Evolutionary conservation across 1,284 basidiomycete species (phyloP).

Genomic region (Cryptococcus floricola): DNA sequence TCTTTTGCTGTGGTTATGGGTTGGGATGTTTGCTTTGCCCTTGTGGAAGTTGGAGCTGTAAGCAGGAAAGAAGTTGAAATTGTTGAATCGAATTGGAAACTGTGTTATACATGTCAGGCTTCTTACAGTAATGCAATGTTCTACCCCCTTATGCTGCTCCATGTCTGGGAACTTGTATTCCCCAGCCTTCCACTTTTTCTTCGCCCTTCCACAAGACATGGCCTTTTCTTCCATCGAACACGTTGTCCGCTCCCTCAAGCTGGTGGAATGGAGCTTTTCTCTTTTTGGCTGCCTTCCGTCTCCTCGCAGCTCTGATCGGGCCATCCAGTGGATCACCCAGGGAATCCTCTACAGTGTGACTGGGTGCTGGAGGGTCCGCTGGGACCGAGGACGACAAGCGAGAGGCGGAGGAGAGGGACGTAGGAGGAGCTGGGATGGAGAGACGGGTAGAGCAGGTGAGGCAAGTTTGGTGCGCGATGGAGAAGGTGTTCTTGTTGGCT

Average conservation of each 20-base stretch:
- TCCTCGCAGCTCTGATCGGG: constrained; percentile 17
- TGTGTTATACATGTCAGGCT: background rate
- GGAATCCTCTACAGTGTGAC: too few relatives aligned
- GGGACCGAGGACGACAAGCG: too few relatives aligned
- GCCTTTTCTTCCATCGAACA: constrained; percentile 3
- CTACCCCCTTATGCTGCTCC: background rate
- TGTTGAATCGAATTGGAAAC: background rate
- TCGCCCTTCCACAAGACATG: constrained; percentile 23
- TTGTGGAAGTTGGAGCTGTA: constrained; percentile 31
- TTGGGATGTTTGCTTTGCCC: constrained; percentile 32
- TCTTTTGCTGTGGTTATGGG: constrained; percentile 37
- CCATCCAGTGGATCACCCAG: constrained; percentile 23
- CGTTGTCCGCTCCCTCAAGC: background rate
- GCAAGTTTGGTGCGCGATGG: constrained; percentile 28
- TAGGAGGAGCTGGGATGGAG: constrained; percentile 20
- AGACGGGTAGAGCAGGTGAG: constrained; percentile 19
- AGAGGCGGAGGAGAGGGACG: background rate
- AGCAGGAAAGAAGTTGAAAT: constrained; percentile 23
- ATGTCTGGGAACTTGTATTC: background rate
- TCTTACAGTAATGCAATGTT: background rate
- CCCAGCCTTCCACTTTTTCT: constrained; percentile 21
- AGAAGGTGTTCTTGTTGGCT: constrained; percentile 24
- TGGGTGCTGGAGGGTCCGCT: too few relatives aligned
- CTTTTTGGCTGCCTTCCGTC: constrained; percentile 8
- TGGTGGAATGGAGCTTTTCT: constrained; percentile 23